Conservation (phyloP, 148 eudicot genomes). For the Arctostaphylos glauca region DNA sequence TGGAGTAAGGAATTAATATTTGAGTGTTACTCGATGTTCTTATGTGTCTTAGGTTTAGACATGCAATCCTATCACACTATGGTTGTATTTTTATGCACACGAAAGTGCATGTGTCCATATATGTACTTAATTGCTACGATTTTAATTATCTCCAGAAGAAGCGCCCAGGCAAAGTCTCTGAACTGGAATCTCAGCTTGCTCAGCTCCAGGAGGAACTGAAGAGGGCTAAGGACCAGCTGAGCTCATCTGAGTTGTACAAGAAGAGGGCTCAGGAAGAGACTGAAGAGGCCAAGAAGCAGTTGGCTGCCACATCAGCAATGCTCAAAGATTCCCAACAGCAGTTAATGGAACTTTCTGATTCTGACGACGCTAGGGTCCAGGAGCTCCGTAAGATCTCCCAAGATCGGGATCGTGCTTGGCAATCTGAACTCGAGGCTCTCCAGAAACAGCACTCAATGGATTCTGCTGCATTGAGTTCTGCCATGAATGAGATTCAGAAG, state of each 20-base stretch:
- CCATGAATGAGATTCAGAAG: constrained; percentile 66
- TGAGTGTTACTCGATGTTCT: background rate
- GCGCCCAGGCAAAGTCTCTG: constrained; percentile 51
- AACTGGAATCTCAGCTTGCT: constrained; percentile 70
- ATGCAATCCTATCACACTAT: background rate
- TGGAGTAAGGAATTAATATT: background rate
- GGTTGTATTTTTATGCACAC: background rate
- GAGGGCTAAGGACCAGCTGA: constrained; percentile 69
- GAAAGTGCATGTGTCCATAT: background rate
- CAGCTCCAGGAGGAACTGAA: constrained; percentile 78
- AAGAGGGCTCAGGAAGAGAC: constrained; percentile 62
- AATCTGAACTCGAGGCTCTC: constrained; percentile 73
- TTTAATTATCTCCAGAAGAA: constrained; percentile 48
- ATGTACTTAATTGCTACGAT: background rate
- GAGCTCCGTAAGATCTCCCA: constrained; percentile 78
- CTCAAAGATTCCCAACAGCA: constrained; percentile 66
- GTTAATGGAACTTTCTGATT: constrained; percentile 56
- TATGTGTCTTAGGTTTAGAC: background rate
- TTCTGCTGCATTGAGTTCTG: constrained; percentile 61
- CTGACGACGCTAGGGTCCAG: constrained; percentile 61
- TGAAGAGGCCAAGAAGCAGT: constrained; percentile 70
- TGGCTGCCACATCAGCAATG: constrained; percentile 44
- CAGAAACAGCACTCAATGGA: constrained; percentile 77
- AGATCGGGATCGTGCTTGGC: constrained; percentile 82
- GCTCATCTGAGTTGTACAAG: constrained; percentile 54